Percentiles rank a stretch among this genome's conserved stretches.
These are phyloP conservation scores for Erodium trifolium DNA, from an alignment of 441 rosid genomes.

Conservation along the genomic window DNA sequence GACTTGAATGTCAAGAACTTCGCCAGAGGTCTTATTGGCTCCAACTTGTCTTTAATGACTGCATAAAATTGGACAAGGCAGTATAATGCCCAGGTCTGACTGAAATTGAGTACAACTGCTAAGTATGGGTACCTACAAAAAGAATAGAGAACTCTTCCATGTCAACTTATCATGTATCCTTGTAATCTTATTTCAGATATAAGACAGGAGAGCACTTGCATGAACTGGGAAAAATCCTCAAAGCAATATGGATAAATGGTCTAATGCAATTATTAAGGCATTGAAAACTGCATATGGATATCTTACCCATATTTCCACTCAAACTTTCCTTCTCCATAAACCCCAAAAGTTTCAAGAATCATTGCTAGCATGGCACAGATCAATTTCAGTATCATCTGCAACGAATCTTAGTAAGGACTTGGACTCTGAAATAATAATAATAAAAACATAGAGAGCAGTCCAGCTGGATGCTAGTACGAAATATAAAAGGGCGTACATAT, in stretches of 20 bases:
- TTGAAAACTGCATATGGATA: slow-evolving; percentile 8
- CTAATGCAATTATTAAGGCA: neutral
- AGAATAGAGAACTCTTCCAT: slow-evolving; percentile 11
- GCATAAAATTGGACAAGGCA: slow-evolving; percentile 93
- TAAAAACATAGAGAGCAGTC: neutral
- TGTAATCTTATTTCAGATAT: neutral
- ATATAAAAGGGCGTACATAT: slow-evolving; percentile 49
- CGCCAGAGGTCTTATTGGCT: slow-evolving; percentile 85
- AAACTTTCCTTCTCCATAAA: slow-evolving; percentile 94
- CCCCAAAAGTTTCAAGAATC: slow-evolving; percentile 84
- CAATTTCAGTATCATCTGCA: slow-evolving; percentile 86
- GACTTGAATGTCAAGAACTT: slow-evolving; percentile 91
- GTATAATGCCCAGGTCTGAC: slow-evolving; percentile 93
- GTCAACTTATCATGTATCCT: neutral
- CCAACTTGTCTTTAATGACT: slow-evolving; percentile 72
- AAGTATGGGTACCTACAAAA: slow-evolving; percentile 80
- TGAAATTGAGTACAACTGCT: slow-evolving; percentile 90
- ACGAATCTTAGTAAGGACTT: slow-evolving; percentile 15
- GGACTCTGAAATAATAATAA: slow-evolving; percentile 11
- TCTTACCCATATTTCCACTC: slow-evolving; percentile 88
- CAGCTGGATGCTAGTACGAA: slow-evolving; percentile 10
- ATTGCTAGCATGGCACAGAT: slow-evolving; percentile 85
- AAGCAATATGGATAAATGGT: neutral
- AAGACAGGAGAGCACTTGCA: neutral
- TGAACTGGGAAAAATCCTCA: neutral